Conservation (phyloP, 139 green algal species). For the Pycnococcus provasolii region DNA sequence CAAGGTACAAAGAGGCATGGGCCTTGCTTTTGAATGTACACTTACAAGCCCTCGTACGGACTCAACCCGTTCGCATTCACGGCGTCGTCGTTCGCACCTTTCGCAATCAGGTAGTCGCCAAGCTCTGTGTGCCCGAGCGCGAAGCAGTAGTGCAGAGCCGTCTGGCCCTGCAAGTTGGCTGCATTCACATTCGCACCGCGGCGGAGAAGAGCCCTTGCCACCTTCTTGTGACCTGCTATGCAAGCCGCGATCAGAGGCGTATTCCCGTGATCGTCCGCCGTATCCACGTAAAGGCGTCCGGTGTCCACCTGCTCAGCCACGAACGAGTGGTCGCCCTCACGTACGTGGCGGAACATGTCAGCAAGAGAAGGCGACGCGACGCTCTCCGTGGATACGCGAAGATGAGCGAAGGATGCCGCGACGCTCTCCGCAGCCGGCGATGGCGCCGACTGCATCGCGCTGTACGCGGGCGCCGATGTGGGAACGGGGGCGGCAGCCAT, state of each 20-base stretch:
- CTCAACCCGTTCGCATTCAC: slow-evolving; percentile 2
- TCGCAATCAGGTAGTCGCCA: slow-evolving; percentile 7
- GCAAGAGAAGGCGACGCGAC: not conserved
- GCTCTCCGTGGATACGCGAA: not conserved
- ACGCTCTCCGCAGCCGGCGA: no score
- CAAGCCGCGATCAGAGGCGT: slow-evolving; percentile 5
- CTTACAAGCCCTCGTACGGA: slow-evolving; percentile 1
- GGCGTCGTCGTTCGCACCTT: slow-evolving; percentile 5
- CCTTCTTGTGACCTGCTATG: not conserved
- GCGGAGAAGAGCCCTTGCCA: not conserved
- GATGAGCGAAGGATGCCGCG: not conserved
- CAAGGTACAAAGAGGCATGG: no score
- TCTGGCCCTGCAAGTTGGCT: not conserved
- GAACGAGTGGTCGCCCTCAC: not conserved
- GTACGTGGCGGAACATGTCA: not conserved
- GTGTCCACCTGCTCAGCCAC: not conserved
- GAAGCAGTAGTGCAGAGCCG: slow-evolving; percentile 9
- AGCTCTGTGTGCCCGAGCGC: slow-evolving; percentile 13
- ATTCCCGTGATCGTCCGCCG: not conserved
- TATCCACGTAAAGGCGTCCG: not conserved
- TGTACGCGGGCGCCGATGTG: no score
- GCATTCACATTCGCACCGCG: slow-evolving; percentile 5
- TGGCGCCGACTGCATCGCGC: not conserved
- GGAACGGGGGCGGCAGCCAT: not conserved
- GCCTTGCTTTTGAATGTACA: no score